phyloP scores from a whole-genome alignment of 73 alveolate species.

The Tetrahymena malaccensis region DNA sequence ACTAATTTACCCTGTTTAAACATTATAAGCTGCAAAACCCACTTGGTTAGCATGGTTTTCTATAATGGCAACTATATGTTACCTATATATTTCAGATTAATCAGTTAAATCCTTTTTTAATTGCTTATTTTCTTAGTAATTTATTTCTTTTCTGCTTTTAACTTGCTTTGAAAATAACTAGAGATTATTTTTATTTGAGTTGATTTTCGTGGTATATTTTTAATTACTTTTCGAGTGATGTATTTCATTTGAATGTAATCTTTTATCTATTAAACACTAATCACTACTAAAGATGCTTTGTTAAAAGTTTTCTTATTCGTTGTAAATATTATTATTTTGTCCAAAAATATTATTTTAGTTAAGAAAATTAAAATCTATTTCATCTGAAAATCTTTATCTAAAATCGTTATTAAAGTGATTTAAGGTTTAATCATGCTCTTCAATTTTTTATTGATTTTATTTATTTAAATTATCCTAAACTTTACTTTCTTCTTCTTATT shows the following conservation, averaged over 20 bases:
- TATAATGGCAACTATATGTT: background rate
- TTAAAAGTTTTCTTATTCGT: no score
- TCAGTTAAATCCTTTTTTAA: background rate
- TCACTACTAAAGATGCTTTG: no score
- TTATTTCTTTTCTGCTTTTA: background rate
- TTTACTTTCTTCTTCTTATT: background rate
- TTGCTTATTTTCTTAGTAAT: background rate
- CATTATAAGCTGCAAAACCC: background rate
- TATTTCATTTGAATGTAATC: background rate
- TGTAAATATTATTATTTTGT: no score
- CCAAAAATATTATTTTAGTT: no score
- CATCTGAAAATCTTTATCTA: no score
- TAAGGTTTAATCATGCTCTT: background rate
- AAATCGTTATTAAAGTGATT: background rate
- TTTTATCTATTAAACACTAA: background rate
- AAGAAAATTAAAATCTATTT: no score
- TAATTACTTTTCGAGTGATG: background rate
- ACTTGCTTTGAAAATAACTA: background rate
- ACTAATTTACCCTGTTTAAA: background rate
- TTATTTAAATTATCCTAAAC: background rate
- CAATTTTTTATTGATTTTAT: background rate
- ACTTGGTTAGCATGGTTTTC: background rate
- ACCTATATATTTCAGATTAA: background rate
- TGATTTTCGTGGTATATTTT: no score
- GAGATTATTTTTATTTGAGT: background rate